These are phyloP conservation scores for Termitomyces sp. DNA, from an alignment of 768 basidiomycete genomes.

Conservation along the genomic window DNA sequence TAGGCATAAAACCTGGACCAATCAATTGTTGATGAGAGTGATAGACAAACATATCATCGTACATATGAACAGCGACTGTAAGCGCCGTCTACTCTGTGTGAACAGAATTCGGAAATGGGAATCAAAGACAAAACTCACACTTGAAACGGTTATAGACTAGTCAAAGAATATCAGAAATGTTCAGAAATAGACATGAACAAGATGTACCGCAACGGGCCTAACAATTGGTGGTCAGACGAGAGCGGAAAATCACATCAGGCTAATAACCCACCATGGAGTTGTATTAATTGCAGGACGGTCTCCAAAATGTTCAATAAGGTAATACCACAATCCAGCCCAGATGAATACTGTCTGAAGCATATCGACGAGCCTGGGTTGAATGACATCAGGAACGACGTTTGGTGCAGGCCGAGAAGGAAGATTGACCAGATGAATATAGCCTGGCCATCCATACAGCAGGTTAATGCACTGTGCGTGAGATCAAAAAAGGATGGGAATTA, in stretches of 20 bases:
- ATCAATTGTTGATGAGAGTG: background rate
- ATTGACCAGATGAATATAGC: conserved; percentile 3
- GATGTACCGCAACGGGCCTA: background rate
- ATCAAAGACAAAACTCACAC: background rate
- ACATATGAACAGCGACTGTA: background rate
- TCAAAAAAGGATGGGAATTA: background rate
- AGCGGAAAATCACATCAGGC: background rate
- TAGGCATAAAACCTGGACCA: background rate
- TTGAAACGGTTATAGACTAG: background rate
- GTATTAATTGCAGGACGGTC: background rate
- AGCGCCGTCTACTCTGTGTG: background rate
- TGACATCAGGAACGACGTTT: background rate
- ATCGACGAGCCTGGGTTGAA: conserved; percentile 1
- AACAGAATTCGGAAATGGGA: background rate
- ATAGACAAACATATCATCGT: background rate
- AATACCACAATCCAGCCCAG: conserved; percentile 9
- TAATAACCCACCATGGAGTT: conserved; percentile 3
- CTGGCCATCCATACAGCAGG: background rate
- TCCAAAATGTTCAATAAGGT: conserved; percentile 2
- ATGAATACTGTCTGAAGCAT: conserved; percentile 3
- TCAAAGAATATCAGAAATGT: background rate
- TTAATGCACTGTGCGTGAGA: background rate
- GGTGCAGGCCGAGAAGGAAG: background rate
- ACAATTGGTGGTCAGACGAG: background rate
- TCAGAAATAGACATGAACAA: background rate